Conservation (phyloP, 768 basidiomycete species). For the Gloeopeniophorella convolvens region DNA sequence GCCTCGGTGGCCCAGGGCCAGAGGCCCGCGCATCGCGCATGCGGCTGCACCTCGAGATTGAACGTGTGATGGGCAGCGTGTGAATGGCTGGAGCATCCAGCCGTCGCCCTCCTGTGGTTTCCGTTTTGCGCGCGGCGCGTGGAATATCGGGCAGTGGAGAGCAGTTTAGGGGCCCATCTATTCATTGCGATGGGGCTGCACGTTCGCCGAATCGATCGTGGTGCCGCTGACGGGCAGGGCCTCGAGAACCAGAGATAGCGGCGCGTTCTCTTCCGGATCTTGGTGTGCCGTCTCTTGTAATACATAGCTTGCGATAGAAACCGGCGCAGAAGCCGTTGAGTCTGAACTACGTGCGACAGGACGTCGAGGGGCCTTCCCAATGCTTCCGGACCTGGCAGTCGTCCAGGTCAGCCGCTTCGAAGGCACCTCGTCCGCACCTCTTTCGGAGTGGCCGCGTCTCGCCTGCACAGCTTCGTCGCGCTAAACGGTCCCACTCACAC, state of each 20-base stretch:
- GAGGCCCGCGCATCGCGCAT: constrained; percentile 41
- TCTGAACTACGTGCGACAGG: constrained; percentile 7
- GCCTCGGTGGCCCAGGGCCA: constrained; percentile 33
- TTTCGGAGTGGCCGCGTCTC: constrained; percentile 3
- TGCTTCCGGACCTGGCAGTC: not conserved
- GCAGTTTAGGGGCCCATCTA: not conserved
- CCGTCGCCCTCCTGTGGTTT: not conserved
- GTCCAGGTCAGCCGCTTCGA: not conserved
- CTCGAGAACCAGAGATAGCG: constrained; percentile 3
- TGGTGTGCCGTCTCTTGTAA: not conserved
- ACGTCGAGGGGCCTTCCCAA: too few relatives aligned
- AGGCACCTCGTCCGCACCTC: not conserved
- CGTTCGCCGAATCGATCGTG: constrained; percentile 11
- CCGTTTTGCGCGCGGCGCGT: not conserved
- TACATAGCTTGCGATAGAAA: not conserved
- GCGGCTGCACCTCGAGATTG: constrained; percentile 58
- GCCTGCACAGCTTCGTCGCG: constrained; percentile 10
- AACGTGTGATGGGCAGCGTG: constrained; percentile 43
- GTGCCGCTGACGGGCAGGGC: not conserved
- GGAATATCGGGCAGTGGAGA: not conserved
- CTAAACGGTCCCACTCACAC: not conserved
- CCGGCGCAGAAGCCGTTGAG: not conserved
- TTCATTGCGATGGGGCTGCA: not conserved
- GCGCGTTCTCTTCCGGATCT: constrained; percentile 6
- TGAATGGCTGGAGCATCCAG: not conserved